Evolutionary conservation across 78 protist species (phyloP).

Genomic region (Tieghemostelium lacteum): DNA sequence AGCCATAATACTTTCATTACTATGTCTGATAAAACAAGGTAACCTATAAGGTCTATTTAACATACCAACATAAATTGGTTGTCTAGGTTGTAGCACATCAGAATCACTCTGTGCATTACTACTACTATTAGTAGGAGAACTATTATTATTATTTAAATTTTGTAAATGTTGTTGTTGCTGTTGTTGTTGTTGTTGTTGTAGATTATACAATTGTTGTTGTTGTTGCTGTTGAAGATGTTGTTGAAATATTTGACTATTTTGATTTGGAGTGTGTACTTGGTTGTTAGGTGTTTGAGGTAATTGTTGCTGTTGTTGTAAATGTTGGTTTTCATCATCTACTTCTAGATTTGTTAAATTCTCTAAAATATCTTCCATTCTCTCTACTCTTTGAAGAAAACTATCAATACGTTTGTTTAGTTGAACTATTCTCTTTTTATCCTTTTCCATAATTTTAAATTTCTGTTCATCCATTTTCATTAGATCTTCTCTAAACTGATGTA

Average conservation of each 20-base stretch:
- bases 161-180: conserved; percentile 22
- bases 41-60: conserved; percentile 45
- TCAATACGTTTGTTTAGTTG: background rate
- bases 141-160: background rate
- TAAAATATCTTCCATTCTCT: background rate
- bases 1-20: background rate
- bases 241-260: background rate
- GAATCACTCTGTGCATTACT: background rate
- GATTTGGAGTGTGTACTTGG: background rate
- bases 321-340: background rate
- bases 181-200: background rate
- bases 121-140: background rate
- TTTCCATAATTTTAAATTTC: background rate
- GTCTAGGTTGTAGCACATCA: background rate
- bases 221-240: background rate
- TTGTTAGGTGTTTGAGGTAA: background rate
- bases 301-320: background rate
- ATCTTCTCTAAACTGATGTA: background rate
- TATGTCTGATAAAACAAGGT: conserved; percentile 6
- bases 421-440: background rate
- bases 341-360: background rate
- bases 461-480: background rate
- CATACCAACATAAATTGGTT: background rate
- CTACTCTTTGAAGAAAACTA: background rate
- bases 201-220: background rate